Conservation (phyloP, 148 eudicot genomes). For the Nyssa sinensis region DNA sequence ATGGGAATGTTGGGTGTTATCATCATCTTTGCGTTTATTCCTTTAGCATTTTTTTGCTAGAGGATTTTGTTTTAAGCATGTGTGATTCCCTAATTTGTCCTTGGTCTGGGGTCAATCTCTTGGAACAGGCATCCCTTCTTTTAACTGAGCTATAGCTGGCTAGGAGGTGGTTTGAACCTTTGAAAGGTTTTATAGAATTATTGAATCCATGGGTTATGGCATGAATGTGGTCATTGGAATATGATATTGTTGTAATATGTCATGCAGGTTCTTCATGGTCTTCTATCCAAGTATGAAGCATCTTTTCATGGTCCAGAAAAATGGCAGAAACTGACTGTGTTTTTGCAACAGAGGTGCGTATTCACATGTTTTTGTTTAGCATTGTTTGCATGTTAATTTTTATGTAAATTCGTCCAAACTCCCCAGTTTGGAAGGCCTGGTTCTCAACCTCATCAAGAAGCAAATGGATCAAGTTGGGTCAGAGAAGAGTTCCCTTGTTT, state of each 20-base stretch:
- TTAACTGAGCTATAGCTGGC: not conserved
- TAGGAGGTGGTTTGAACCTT: too few relatives aligned
- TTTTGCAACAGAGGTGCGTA: conserved; percentile 80
- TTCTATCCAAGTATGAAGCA: conserved; percentile 67
- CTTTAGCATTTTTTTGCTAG: too few relatives aligned
- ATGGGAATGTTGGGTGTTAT: too few relatives aligned
- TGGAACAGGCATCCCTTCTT: not conserved
- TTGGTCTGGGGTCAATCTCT: not conserved
- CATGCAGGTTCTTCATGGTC: conserved; percentile 72
- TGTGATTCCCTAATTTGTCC: not conserved
- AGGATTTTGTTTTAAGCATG: not conserved
- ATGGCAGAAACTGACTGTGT: conserved; percentile 67
- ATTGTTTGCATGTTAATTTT: conserved; percentile 13
- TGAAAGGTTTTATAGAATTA: not conserved
- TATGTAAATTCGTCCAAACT: conserved; percentile 1
- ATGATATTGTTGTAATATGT: not conserved
- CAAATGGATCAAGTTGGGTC: conserved; percentile 77
- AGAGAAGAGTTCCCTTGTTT: conserved; percentile 71
- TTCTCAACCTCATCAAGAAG: conserved; percentile 80
- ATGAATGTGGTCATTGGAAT: conserved; percentile 5
- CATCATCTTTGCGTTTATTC: too few relatives aligned
- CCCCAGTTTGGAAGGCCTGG: conserved; percentile 88
- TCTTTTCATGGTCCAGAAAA: conserved; percentile 91
- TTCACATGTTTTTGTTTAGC: not conserved
- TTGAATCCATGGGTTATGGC: not conserved